Evolutionary conservation across 2,329 filamentous ascomycete species (phyloP).

Genomic region (Geosmithia flava): DNA sequence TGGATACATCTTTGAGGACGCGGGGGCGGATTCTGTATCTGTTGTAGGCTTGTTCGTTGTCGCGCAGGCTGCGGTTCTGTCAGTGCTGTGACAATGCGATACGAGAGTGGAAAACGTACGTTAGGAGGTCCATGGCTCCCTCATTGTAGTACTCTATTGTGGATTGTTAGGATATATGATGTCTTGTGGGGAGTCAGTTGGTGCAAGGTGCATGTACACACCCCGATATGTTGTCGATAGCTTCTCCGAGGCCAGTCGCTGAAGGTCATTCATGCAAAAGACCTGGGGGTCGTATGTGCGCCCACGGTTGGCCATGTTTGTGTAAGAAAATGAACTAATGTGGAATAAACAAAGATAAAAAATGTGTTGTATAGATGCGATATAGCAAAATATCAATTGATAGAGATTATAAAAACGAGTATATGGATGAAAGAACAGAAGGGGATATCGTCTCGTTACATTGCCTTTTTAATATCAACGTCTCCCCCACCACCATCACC

Average conservation of each 20-base stretch:
- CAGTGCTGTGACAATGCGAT: neutral
- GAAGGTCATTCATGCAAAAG: conserved; percentile 2
- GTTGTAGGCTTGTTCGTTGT: conserved; percentile 38
- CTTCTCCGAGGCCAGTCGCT: neutral
- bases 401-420: too few species aligned
- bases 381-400: too few species aligned
- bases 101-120: neutral
- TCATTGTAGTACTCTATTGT: conserved; percentile 35
- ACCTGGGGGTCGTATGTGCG: conserved; percentile 3
- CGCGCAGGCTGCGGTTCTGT: conserved; percentile 16
- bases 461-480: too few species aligned
- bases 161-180: neutral
- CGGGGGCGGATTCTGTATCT: conserved; percentile 33
- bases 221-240: neutral
- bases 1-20: conserved; percentile 25
- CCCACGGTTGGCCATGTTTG: conserved; percentile 5
- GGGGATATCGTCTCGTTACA: too few species aligned
- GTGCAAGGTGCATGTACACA: neutral
- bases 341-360: neutral
- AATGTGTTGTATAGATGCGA: neutral
- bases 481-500: too few species aligned
- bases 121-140: conserved; percentile 35
- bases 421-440: too few species aligned
- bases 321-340: neutral
- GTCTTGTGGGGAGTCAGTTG: neutral